phyloP scores from a whole-genome alignment of 2,329 filamentous ascomycete species.

The Tolypocladium sp. region DNA sequence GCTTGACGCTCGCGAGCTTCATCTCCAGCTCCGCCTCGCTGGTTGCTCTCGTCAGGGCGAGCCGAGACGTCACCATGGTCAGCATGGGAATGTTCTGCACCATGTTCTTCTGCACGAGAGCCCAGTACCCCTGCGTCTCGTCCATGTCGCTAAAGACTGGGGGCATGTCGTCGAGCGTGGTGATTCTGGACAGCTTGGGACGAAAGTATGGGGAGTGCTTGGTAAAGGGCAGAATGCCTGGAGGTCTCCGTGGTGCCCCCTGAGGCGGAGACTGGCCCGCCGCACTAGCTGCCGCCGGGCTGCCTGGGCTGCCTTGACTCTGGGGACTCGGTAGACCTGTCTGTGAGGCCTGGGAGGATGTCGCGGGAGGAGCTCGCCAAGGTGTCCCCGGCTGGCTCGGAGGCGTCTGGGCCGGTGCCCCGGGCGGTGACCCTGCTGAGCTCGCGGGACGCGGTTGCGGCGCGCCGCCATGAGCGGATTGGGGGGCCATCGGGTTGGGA shows the following conservation, averaged over 20 bases:
- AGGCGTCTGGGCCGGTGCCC: conserved; percentile 9
- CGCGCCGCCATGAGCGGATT: background rate
- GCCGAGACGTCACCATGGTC: conserved; percentile 18
- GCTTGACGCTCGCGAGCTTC: conserved; percentile 20
- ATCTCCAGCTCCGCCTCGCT: conserved; percentile 16
- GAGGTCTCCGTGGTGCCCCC: conserved; percentile 12
- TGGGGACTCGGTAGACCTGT: conserved; percentile 22
- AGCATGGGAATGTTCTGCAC: conserved; percentile 26
- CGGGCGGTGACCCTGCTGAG: background rate
- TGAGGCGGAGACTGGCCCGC: conserved; percentile 7
- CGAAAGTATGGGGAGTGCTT: conserved; percentile 28
- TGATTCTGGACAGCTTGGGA: conserved; percentile 19
- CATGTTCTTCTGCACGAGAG: conserved; percentile 24
- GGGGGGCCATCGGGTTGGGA: conserved; percentile 1
- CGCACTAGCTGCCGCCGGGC: conserved; percentile 2
- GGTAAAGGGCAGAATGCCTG: conserved; percentile 25
- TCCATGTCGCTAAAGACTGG: conserved; percentile 19
- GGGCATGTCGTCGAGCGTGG: conserved; percentile 22
- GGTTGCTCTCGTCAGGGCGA: conserved; percentile 16
- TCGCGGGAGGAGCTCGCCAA: conserved; percentile 6
- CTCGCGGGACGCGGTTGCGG: background rate
- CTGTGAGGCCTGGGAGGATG: conserved; percentile 3
- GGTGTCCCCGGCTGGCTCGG: conserved; percentile 17
- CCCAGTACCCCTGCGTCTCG: conserved; percentile 28
- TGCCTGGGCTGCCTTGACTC: conserved; percentile 20